phyloP scores from a whole-genome alignment of 2,329 filamentous ascomycete species.

The Stemphylium lycopersici region DNA sequence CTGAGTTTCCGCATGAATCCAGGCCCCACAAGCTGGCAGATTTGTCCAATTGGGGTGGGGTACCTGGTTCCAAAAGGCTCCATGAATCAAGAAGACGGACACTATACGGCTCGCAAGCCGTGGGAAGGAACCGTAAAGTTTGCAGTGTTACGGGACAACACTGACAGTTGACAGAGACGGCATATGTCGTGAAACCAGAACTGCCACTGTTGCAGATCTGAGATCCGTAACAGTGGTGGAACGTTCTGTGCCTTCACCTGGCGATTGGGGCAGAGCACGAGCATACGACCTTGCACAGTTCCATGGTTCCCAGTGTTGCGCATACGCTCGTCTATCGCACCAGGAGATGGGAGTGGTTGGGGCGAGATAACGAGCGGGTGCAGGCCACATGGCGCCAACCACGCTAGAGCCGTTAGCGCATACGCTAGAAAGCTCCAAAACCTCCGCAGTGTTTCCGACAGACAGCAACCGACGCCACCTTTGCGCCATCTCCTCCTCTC shows the following conservation, averaged over 20 bases:
- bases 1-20: conserved; percentile 18
- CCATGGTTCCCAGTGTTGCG: neutral
- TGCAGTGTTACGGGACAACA: neutral
- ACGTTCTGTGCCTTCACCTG: neutral
- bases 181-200: neutral
- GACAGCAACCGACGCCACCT: conserved; percentile 1
- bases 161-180: neutral
- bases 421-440: conserved; percentile 1
- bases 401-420: neutral
- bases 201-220: neutral
- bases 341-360: neutral
- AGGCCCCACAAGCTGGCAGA: conserved; percentile 13
- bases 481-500: neutral
- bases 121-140: neutral
- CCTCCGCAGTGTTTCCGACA: neutral
- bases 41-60: conserved; percentile 7
- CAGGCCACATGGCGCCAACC: neutral
- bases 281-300: conserved; percentile 1
- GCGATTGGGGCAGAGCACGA: neutral
- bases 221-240: conserved; percentile 8
- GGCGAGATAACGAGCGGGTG: neutral
- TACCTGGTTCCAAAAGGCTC: neutral
- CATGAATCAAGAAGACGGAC: conserved; percentile 3
- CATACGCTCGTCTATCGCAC: neutral
- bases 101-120: neutral